phyloP scores from a whole-genome alignment of 2,329 filamentous ascomycete genomes.

The Fusarium keratoplasticum region DNA sequence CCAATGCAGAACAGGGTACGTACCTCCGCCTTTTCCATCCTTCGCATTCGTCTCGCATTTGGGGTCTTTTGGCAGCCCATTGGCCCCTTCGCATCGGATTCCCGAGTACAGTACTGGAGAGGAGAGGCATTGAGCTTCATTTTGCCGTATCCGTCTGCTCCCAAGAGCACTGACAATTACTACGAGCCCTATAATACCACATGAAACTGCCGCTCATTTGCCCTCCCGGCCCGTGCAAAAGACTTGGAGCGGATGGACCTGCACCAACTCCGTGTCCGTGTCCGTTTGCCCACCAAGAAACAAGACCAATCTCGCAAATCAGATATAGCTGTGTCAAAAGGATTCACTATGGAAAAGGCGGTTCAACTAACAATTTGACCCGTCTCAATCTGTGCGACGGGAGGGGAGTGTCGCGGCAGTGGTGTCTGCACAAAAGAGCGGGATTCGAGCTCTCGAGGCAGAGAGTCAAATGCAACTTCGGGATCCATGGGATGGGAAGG shows the following conservation, averaged over 20 bases:
- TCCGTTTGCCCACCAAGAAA: slow-evolving; percentile 14
- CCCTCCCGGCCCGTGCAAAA: slow-evolving; percentile 12
- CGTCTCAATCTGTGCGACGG: slow-evolving; percentile 29
- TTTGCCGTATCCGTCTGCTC: not conserved
- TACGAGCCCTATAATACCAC: slow-evolving; percentile 18
- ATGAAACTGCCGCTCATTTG: slow-evolving; percentile 34
- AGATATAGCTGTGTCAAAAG: not conserved
- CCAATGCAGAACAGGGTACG: slow-evolving; percentile 25
- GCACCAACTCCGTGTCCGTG: slow-evolving; percentile 29
- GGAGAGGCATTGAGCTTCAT: not conserved
- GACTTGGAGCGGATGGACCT: slow-evolving; percentile 10
- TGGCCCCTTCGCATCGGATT: not conserved
- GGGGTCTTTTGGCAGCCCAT: not conserved
- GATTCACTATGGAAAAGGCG: not conserved
- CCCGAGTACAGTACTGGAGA: not conserved
- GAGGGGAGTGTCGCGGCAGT: slow-evolving; percentile 30
- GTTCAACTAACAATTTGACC: not conserved
- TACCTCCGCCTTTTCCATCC: slow-evolving; percentile 38
- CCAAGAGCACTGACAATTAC: not conserved
- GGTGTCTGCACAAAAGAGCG: slow-evolving; percentile 40
- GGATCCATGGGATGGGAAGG: slow-evolving; percentile 11
- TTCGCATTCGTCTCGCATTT: slow-evolving; percentile 18
- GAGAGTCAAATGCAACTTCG: slow-evolving; percentile 16
- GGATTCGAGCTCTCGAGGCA: slow-evolving; percentile 23
- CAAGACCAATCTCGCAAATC: not conserved